A percentile compares a stretch with the other conserved stretches of the same genome.
phyloP scores from a whole-genome alignment of 352 stramenopile species.

The Phytophthora europaea region DNA sequence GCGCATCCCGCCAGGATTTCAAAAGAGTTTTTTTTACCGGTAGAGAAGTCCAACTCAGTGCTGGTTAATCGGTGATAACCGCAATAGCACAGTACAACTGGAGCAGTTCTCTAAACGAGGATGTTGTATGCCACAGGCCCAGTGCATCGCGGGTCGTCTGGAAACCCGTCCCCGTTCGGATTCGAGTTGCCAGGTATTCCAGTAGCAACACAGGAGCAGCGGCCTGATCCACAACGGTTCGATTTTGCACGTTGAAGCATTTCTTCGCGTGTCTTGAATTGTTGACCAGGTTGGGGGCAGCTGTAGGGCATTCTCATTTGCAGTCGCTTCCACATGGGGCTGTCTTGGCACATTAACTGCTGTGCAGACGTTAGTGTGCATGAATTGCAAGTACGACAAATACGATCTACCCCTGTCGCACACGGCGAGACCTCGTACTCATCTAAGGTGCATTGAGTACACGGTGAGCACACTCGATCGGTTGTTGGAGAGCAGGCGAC shows the following conservation, averaged over 20 bases:
- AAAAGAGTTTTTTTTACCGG: constrained; percentile 8
- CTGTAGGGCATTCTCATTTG: constrained; percentile 77
- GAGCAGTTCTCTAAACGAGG: constrained; percentile 38
- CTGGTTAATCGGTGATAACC: too few relatives aligned
- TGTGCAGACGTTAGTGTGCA: constrained; percentile 72
- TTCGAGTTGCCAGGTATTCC: constrained; percentile 76
- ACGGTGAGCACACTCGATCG: constrained; percentile 67
- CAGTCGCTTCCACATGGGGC: constrained; percentile 68
- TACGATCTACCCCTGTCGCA: constrained; percentile 56
- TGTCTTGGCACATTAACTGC: constrained; percentile 59
- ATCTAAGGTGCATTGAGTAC: constrained; percentile 75
- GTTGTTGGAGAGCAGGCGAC: constrained; percentile 59
- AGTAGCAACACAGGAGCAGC: constrained; percentile 77
- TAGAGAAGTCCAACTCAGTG: not conserved
- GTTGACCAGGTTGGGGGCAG: constrained; percentile 61
- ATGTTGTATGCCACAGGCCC: constrained; percentile 74
- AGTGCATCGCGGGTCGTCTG: constrained; percentile 72
- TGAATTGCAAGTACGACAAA: constrained; percentile 83
- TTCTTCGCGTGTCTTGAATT: constrained; percentile 71
- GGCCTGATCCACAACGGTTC: constrained; percentile 74
- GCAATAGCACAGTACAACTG: too few relatives aligned
- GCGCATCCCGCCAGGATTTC: not conserved
- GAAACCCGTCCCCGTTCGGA: constrained; percentile 76
- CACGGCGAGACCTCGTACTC: constrained; percentile 78
- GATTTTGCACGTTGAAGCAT: constrained; percentile 74